Percentiles rank a stretch among this genome's conserved stretches.
Evolutionary conservation across 1,284 basidiomycete species (phyloP).

Genomic region (Vanrija pseudolonga): DNA sequence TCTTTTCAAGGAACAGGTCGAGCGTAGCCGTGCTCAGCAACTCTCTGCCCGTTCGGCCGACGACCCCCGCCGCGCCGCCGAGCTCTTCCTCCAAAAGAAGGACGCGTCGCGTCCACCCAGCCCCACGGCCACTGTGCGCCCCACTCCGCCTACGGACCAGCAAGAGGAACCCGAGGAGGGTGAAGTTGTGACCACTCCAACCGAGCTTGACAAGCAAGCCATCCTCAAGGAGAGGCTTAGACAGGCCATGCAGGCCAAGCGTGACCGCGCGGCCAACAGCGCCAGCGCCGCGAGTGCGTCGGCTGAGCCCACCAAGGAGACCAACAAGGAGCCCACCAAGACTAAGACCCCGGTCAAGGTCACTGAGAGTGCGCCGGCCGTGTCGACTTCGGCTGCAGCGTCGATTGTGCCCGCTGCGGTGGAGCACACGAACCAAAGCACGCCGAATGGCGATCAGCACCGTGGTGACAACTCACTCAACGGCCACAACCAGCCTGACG

Average conservation of each 20-base stretch:
- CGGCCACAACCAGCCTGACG: too few species aligned
- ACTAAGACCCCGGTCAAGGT: not conserved
- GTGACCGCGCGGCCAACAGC: not conserved
- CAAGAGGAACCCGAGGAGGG: not conserved
- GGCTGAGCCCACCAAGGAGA: not conserved
- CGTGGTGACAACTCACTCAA: too few species aligned
- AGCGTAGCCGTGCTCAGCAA: constrained; percentile 4
- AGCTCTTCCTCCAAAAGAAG: constrained; percentile 8
- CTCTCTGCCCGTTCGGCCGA: not conserved
- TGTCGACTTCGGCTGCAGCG: not conserved
- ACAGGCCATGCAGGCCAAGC: constrained; percentile 1
- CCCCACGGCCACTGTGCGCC: not conserved
- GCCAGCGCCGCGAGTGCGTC: too few species aligned
- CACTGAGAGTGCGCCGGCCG: too few species aligned
- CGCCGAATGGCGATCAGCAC: too few species aligned
- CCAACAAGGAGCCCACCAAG: not conserved
- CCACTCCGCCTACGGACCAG: not conserved
- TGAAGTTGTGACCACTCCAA: too few species aligned
- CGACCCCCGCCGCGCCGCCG: constrained; percentile 3
- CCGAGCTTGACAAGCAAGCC: not conserved
- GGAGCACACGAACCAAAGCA: too few species aligned
- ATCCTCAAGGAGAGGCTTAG: constrained; percentile 9
- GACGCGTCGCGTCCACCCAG: not conserved
- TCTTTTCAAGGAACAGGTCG: constrained; percentile 18
- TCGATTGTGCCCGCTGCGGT: too few species aligned